Evolutionary conservation across 2,329 filamentous ascomycete species (phyloP), one percentile per base, ranked within the genome.

Genomic region (Laburnicola sp.): DNA sequence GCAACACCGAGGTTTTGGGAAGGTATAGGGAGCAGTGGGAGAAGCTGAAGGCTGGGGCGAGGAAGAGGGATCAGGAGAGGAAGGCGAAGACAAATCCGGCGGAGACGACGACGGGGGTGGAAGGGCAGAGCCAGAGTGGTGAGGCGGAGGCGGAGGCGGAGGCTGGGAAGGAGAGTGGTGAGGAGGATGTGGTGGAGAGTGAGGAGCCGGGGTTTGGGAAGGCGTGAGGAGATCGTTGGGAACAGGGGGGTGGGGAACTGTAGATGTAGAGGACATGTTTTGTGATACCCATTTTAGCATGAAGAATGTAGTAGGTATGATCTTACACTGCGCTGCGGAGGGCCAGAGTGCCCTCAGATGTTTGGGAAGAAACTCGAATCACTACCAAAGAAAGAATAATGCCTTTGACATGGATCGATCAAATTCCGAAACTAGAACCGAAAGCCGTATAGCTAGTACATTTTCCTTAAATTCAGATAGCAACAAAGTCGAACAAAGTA

Each of bases 1-100:
- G 84, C 68, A 69, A 86, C 42, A 78, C 75, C 48, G 76, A 72
- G 35, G 78, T 82, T 5, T 69, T 86, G 10, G 76, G 72, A 0
- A 74, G 79, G 49, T 88, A 88, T 65, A 70, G 83, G 44, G 82
- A 86, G 49, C 80, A 84, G 52, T 89, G 85, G 84, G 85, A 88
- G 69, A 83, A 83, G 59, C 70, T 89, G 58, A 87, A 88, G 69
- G 83, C 85, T 40, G 83, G 83, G 0, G 86, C 86, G 2, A 48
- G 70, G 45, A 70, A 68, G 58, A 68, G 70, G 55, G 66, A 70
- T 54, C 35, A 49, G 39, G 69, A 71, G 57, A 52, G 66, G 30
- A 30, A 60, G 23, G 30, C 39, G 2, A 56, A 59, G 30, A 28
- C 55, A 2, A 61, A 56, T 40, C 46, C 53, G 4, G 56, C 50